These are phyloP conservation scores for Escovopsis sp. DNA, from an alignment of 2,329 filamentous ascomycete genomes.

Conservation along the genomic window DNA sequence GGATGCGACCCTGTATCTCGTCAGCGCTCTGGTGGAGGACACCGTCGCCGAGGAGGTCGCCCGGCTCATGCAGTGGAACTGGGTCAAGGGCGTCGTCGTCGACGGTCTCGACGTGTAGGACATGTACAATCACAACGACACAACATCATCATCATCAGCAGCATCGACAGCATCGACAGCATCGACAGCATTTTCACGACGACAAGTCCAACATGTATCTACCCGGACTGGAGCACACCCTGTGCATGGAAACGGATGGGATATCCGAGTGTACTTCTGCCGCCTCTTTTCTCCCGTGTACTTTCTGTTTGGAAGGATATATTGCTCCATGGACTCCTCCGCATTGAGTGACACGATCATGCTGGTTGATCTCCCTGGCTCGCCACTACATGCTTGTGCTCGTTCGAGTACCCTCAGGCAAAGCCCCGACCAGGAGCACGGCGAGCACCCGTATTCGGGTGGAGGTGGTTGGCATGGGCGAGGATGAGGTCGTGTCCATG, in stretches of 20 bases:
- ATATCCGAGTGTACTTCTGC: conserved; percentile 2
- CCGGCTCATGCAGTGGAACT: conserved; percentile 63
- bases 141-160: too few relatives aligned
- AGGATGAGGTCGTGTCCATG: too few relatives aligned
- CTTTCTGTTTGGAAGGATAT: too few relatives aligned
- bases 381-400: background rate
- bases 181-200: too few relatives aligned
- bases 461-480: too few relatives aligned
- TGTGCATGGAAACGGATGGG: conserved; percentile 1
- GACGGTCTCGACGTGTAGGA: conserved; percentile 68
- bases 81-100: conserved; percentile 73
- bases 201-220: too few relatives aligned
- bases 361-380: background rate
- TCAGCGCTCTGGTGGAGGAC: conserved; percentile 67
- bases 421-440: too few relatives aligned
- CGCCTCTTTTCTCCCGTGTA: background rate
- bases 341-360: too few relatives aligned
- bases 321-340: too few relatives aligned
- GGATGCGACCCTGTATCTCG: conserved; percentile 72
- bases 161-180: too few relatives aligned
- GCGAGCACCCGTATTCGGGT: too few relatives aligned
- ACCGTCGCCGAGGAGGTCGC: conserved; percentile 63
- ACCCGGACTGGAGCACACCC: conserved; percentile 5
- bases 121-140: background rate
- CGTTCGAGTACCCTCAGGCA: too few relatives aligned